Evolutionary conservation across 768 basidiomycete genomes (phyloP).

Genomic region (Hydnum rufescens): DNA sequence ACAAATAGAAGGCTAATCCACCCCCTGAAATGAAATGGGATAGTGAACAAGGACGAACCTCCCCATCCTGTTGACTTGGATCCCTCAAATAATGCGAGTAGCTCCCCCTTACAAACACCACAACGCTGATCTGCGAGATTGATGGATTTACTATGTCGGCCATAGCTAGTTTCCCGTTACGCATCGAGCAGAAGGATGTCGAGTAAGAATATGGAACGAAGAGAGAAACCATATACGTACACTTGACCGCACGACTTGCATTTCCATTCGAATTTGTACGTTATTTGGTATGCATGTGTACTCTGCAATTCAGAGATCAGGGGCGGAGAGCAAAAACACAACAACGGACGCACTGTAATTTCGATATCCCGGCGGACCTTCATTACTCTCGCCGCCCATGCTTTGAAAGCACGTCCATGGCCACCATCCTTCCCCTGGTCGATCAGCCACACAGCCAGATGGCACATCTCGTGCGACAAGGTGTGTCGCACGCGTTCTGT

Average conservation of each 20-base stretch:
- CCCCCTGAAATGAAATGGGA: not conserved
- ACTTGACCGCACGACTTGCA: constrained; percentile 16
- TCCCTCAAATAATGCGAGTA: constrained; percentile 16
- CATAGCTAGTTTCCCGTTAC: constrained; percentile 4
- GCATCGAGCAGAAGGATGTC: not conserved
- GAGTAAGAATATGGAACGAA: too few species aligned
- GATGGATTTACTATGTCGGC: constrained; percentile 17
- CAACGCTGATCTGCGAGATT: constrained; percentile 18
- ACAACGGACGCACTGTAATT: constrained; percentile 20
- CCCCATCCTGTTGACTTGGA: constrained; percentile 16
- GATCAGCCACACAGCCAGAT: constrained; percentile 23
- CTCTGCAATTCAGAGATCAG: constrained; percentile 14
- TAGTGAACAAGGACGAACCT: constrained; percentile 11
- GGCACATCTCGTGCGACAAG: constrained; percentile 26
- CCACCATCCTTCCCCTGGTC: constrained; percentile 20
- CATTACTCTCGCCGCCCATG: constrained; percentile 20
- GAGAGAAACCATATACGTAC: too few species aligned
- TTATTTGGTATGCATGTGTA: constrained; percentile 22
- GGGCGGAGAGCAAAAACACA: not conserved
- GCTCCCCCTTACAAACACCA: constrained; percentile 16
- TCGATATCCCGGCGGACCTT: constrained; percentile 17
- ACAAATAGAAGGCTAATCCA: too few species aligned
- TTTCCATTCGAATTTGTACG: constrained; percentile 17
- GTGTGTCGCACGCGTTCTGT: constrained; percentile 21
- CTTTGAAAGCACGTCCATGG: constrained; percentile 23